These are phyloP conservation scores for Boletus reticuloceps DNA, from an alignment of 768 basidiomycete species.

Conservation along the genomic window DNA sequence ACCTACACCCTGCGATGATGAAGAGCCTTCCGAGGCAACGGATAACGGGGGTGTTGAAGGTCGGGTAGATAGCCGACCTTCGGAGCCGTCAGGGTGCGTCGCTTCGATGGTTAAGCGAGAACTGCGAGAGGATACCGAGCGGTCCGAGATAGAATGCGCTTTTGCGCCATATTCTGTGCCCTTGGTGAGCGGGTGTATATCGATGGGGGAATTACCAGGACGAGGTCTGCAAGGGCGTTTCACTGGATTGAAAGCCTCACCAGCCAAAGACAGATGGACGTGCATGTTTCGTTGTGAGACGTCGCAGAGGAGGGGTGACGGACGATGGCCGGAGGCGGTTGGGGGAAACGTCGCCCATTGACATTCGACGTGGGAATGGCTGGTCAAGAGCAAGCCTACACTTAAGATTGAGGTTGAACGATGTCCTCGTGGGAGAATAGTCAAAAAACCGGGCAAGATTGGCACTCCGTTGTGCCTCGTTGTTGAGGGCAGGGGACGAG, in stretches of 20 bases:
- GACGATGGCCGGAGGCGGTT: slow-evolving; percentile 34
- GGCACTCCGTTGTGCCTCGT: slow-evolving; percentile 28
- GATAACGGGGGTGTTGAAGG: slow-evolving; percentile 31
- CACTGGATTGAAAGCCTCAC: slow-evolving; percentile 27
- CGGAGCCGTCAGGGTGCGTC: slow-evolving; percentile 17
- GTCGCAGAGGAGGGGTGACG: slow-evolving; percentile 25
- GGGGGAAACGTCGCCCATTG: slow-evolving; percentile 34
- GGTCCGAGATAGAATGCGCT: slow-evolving; percentile 15
- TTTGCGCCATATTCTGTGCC: slow-evolving; percentile 16
- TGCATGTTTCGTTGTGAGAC: slow-evolving; percentile 24
- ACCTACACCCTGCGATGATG: slow-evolving; percentile 20
- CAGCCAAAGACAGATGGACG: slow-evolving; percentile 26
- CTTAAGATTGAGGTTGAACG: slow-evolving; percentile 33
- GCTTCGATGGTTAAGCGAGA: slow-evolving; percentile 24
- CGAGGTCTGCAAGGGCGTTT: slow-evolving; percentile 29
- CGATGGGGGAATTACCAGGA: slow-evolving; percentile 15
- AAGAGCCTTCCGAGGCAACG: slow-evolving; percentile 23
- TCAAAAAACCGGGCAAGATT: slow-evolving; percentile 42
- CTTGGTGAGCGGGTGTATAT: slow-evolving; percentile 15
- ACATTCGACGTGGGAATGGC: slow-evolving; percentile 33
- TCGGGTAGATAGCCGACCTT: slow-evolving; percentile 24
- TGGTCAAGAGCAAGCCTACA: slow-evolving; percentile 28
- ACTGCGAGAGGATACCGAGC: slow-evolving; percentile 15
- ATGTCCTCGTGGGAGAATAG: slow-evolving; percentile 32
- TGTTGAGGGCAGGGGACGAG: slow-evolving; percentile 14